A percentile compares a stretch with the other conserved stretches of the same genome.
Evolutionary conservation across 1,284 basidiomycete species (phyloP).

Genomic region (Takashimella koratensis): DNA sequence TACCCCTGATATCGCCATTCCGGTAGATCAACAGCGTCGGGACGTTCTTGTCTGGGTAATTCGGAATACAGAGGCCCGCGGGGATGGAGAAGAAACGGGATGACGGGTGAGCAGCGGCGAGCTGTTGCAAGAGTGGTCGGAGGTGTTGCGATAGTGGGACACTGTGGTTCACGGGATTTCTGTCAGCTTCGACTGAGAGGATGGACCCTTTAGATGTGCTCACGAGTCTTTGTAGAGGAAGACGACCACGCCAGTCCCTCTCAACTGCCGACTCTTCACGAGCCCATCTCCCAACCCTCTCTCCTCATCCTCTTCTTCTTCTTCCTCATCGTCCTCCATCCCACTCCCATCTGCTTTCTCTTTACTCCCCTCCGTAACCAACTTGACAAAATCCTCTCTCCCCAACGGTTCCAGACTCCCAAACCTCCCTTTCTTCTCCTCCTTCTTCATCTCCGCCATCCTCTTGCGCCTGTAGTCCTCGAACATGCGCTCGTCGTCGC

Average conservation of each 20-base stretch:
- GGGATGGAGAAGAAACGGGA: slow-evolving; percentile 97
- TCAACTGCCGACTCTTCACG: slow-evolving; percentile 27
- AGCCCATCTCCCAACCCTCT: slow-evolving; percentile 45
- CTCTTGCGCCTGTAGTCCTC: slow-evolving; percentile 65
- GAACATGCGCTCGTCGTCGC: slow-evolving; percentile 74
- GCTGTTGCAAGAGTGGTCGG: slow-evolving; percentile 63
- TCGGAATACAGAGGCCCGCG: slow-evolving; percentile 91
- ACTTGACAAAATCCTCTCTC: slow-evolving; percentile 87
- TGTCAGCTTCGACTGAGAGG: not conserved
- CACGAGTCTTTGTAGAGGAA: slow-evolving; percentile 56
- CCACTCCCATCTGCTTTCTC: slow-evolving; percentile 61
- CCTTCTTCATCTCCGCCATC: slow-evolving; percentile 62
- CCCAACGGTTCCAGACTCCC: slow-evolving; percentile 85
- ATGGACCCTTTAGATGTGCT: too few species aligned
- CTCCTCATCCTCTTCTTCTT: slow-evolving; percentile 31
- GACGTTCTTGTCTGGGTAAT: slow-evolving; percentile 85
- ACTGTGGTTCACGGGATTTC: slow-evolving; percentile 54
- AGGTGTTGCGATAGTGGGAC: slow-evolving; percentile 74
- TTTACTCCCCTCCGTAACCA: slow-evolving; percentile 90
- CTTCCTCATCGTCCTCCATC: slow-evolving; percentile 52
- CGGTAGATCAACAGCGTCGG: slow-evolving; percentile 93
- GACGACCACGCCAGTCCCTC: slow-evolving; percentile 57
- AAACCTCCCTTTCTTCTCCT: slow-evolving; percentile 67
- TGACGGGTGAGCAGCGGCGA: slow-evolving; percentile 78
- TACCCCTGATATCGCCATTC: slow-evolving; percentile 81